Conservation (phyloP, 1,139 yeast genomes). For the Suhomyces bolitotheri region DNA sequence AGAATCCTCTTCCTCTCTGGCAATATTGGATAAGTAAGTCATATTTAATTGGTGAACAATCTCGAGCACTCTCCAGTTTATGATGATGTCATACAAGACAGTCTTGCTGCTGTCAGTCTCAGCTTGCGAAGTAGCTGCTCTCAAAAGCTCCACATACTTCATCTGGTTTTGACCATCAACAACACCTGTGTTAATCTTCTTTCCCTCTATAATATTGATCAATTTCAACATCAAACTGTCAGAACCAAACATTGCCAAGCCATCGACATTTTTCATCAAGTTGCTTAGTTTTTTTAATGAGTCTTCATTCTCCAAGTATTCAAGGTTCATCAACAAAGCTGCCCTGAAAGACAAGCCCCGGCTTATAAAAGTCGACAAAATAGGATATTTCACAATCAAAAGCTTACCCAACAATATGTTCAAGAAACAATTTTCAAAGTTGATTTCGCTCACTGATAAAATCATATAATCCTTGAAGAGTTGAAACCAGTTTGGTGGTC, state of each 20-base stretch:
- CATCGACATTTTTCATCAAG: constrained; percentile 37
- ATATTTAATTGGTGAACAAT: constrained; percentile 35
- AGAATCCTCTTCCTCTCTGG: constrained; percentile 16
- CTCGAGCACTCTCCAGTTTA: constrained; percentile 43
- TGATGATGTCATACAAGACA: constrained; percentile 27
- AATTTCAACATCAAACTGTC: constrained; percentile 30
- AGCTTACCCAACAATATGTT: constrained; percentile 33
- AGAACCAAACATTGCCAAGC: constrained; percentile 34
- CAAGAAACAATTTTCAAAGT: constrained; percentile 41
- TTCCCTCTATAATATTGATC: constrained; percentile 25
- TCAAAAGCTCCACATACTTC: constrained; percentile 34
- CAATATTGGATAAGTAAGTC: constrained; percentile 27
- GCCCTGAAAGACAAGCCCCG: constrained; percentile 30
- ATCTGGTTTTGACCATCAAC: constrained; percentile 31
- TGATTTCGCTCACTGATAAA: constrained; percentile 33
- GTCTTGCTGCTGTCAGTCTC: not conserved
- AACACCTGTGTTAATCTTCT: constrained; percentile 28
- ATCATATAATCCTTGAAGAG: constrained; percentile 32
- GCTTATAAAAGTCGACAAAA: constrained; percentile 22
- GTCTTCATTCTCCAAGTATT: constrained; percentile 29
- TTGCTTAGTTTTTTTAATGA: constrained; percentile 27
- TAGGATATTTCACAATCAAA: constrained; percentile 25
- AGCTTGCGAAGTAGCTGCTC: constrained; percentile 11
- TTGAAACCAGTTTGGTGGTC: constrained; percentile 15
- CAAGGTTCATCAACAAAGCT: constrained; percentile 33